Conservation (phyloP, 257 asterid species). For the Capsicum pubescens region DNA sequence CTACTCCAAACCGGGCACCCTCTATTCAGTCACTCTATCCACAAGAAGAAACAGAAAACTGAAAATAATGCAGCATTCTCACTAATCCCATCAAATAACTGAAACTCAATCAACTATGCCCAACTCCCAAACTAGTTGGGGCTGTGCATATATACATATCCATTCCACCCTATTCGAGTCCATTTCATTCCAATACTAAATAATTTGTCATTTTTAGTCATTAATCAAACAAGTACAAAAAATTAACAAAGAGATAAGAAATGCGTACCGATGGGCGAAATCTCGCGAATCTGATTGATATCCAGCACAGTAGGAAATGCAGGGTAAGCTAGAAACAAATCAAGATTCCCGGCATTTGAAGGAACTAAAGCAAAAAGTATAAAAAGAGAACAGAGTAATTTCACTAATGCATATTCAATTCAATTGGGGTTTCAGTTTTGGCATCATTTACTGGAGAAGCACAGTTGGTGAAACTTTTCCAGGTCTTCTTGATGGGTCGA, state of each 20-base stretch:
- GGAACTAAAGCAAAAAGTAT: background rate
- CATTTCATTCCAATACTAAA: background rate
- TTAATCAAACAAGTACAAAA: background rate
- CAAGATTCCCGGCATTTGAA: background rate
- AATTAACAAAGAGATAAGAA: background rate
- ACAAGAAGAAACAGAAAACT: slow-evolving; percentile 84
- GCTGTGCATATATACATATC: background rate
- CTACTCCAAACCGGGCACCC: no score
- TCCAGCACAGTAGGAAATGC: slow-evolving; percentile 79
- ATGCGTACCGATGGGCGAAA: slow-evolving; percentile 70
- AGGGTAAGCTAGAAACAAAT: slow-evolving; percentile 49
- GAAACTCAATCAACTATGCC: slow-evolving; percentile 2
- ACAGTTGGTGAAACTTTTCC: slow-evolving; percentile 43
- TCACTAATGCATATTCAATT: slow-evolving; percentile 55
- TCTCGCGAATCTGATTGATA: slow-evolving; percentile 76
- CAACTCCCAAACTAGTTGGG: background rate
- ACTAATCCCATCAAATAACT: slow-evolving; percentile 25
- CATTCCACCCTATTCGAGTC: background rate
- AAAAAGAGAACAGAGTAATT: background rate
- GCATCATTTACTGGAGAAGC: slow-evolving; percentile 34
- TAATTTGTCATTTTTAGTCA: background rate
- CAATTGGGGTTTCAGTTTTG: slow-evolving; percentile 63
- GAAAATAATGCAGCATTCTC: slow-evolving; percentile 27
- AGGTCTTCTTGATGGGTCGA: slow-evolving; percentile 42
- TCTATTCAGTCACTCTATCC: slow-evolving; percentile 61